Evolutionary conservation across 2,329 filamentous ascomycete genomes (phyloP), one percentile per base, ranked within the genome.

Genomic region (Penicillium sp.): DNA sequence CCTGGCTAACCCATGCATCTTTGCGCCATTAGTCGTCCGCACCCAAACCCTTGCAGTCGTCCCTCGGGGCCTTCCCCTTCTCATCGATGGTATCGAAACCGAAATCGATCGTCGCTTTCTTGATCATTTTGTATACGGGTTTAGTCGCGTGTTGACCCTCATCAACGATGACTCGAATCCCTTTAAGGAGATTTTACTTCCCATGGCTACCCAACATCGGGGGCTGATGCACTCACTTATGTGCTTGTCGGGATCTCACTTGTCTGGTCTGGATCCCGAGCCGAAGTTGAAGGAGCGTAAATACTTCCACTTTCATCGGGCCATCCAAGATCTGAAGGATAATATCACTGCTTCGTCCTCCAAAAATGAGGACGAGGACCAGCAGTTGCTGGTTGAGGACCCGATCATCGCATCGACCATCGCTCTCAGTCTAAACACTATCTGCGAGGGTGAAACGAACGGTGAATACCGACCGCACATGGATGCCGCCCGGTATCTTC

Each of bases 211-310:
- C 28, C 74, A 81, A 43, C 82, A 94, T 57, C 75, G 80, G 45
- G 86, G 86, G 9, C 70, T 95, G 35, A 94, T 95, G 87, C 88
- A 95, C 60, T 92, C 87, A 8, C 79, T 95, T 33, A 74, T 95
- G 36, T 87, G 85, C 30, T 72, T 95, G 6, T 85, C 87, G 25
- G 85, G 85, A 51, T 87, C 81, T 43, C 87, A 94, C 53, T 62
- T 80, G 35, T 71, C 72, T n/a, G 70, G 69, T 6, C 60, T 72
- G 10, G 69, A 70, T 41, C 69, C 71, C 1, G 70, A 71, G 36
- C 65, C 69, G 26, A 68, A 68, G 20, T 69, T 75, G 48, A 69
- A 70, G 39, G 68, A 75, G 39, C 68, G 77, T 29, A 76, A 77
- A 47, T 62, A 70, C 38, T 70, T 75, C 47, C 73, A 79, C 40